Evolutionary conservation across 2,329 filamentous ascomycete genomes (phyloP).

Genomic region (Ophiostoma sp.): DNA sequence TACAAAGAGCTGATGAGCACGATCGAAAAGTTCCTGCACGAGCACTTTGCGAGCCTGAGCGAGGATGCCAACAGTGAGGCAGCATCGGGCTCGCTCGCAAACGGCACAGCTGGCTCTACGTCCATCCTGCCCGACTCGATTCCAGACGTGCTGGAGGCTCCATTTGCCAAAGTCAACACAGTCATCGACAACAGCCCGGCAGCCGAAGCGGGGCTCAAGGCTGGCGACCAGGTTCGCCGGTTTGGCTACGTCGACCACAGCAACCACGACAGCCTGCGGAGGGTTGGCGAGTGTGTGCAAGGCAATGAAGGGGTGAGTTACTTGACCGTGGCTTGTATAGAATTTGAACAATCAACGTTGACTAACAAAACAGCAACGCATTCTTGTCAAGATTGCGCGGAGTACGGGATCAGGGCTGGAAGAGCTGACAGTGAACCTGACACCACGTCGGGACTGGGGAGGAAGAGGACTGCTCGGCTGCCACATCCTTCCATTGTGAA

Average conservation of each 20-base stretch:
- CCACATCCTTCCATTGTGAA: constrained; percentile 74
- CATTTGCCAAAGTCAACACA: constrained; percentile 86
- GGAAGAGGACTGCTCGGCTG: constrained; percentile 85
- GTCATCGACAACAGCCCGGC: constrained; percentile 76
- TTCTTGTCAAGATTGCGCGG: constrained; percentile 63
- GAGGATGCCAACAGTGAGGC: constrained; percentile 40
- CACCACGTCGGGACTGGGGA: constrained; percentile 77
- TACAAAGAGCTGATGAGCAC: constrained; percentile 81
- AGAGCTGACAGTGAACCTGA: constrained; percentile 66
- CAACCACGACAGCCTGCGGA: constrained; percentile 81
- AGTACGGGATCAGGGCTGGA: constrained; percentile 40
- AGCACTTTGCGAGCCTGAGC: constrained; percentile 72
- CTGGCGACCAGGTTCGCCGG: constrained; percentile 73
- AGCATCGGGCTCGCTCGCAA: constrained; percentile 26
- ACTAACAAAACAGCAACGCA: constrained; percentile 49
- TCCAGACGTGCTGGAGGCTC: constrained; percentile 37
- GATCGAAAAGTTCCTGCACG: constrained; percentile 82
- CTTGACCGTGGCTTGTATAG: no score
- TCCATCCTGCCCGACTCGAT: constrained; percentile 33
- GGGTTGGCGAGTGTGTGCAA: constrained; percentile 83
- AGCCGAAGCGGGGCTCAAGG: constrained; percentile 69
- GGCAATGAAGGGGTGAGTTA: constrained; percentile 78
- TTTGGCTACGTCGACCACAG: constrained; percentile 79
- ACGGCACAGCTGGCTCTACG: constrained; percentile 15
- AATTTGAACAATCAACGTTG: neutral